Percentiles rank a stretch among this genome's conserved stretches.
phyloP scores from a whole-genome alignment of 2,329 filamentous ascomycete species.

The Fusarium pininemorale region DNA sequence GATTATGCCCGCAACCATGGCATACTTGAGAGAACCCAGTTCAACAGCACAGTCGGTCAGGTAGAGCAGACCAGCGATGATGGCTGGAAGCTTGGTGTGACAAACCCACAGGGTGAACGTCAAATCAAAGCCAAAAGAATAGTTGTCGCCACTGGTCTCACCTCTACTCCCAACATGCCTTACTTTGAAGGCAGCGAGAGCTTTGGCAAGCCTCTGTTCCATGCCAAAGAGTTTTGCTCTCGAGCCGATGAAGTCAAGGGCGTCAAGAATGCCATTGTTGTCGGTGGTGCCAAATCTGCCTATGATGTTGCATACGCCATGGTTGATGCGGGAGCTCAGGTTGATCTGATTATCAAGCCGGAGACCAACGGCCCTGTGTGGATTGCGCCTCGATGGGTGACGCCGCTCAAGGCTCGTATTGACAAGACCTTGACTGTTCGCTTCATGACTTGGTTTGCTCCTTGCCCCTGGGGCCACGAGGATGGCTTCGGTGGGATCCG shows the following conservation, averaged over 20 bases:
- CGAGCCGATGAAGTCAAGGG: slow-evolving; percentile 43
- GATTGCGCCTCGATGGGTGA: background rate
- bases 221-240: slow-evolving; percentile 52
- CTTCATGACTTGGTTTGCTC: background rate
- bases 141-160: slow-evolving; percentile 59
- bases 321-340: slow-evolving; percentile 45
- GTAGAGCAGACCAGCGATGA: slow-evolving; percentile 42
- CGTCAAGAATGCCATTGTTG: slow-evolving; percentile 52
- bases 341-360: background rate
- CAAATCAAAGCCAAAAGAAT: slow-evolving; percentile 44
- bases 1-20: slow-evolving; percentile 55
- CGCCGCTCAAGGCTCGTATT: background rate
- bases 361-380: background rate
- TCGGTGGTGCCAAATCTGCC: slow-evolving; percentile 66
- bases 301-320: slow-evolving; percentile 65
- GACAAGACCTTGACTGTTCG: background rate
- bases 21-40: slow-evolving; percentile 55
- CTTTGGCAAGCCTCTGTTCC: slow-evolving; percentile 53
- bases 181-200: slow-evolving; percentile 47
- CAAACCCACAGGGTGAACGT: background rate
- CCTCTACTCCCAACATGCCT: slow-evolving; percentile 54
- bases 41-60: slow-evolving; percentile 59
- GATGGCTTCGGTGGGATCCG: background rate
- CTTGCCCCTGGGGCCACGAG: background rate
- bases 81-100: slow-evolving; percentile 14